Base-by-base conservation (phyloP, 495 filamentous ascomycete species). In the Chaetomium cochliodes region DNA sequence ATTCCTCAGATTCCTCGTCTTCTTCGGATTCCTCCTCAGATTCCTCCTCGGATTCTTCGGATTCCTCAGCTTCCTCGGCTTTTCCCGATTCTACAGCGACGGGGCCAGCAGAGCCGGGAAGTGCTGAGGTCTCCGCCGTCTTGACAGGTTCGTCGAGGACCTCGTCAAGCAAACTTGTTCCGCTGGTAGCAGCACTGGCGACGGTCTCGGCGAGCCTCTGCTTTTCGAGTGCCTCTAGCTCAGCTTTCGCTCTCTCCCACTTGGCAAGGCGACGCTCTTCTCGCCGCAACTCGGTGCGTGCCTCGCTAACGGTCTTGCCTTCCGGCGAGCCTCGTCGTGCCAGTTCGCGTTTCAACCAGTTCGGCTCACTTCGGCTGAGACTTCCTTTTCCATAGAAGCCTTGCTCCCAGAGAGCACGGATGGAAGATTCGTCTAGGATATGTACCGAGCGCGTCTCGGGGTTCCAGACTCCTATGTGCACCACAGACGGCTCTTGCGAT, bases 331-430 rank as follows among this genome's bases (percentile, higher is more conserved):
- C 92, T 50, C 85, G 80, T 64, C 87, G 83, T 57, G 85, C 85
- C 70, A 89, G 90, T 72, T 96, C 91, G 56, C 90, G 81, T 57
- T 89, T 89, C 58, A 97, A 74, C 94, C 94, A 99, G 61, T 85
- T 92, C 3, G 93, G 94, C 73, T 98, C 93, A 76, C 92, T 96
- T 67, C 94, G 86, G 74, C 92, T 97, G 64, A 98, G 80, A 60
- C 79, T 92, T 54, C 94, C 94, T 76, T 96, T 97, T 50, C 94
- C 94, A 74, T 92, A 99, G 76, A 98, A 98, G 1, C 94, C 94
- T 72, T 91, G 88, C 73, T 96, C 89, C 94, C 94, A 99, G 30
- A 99, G 78, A 11, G 87, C 90, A 44, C 88, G 84, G 54, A 96
- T 87, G 2, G 90, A 84, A 41, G 79, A 79, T 49, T 85, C 78